Evolutionary conservation across 2,329 filamentous ascomycete species (phyloP), one percentile per base, ranked within the genome.

Genomic region (Phialophora chinensis): DNA sequence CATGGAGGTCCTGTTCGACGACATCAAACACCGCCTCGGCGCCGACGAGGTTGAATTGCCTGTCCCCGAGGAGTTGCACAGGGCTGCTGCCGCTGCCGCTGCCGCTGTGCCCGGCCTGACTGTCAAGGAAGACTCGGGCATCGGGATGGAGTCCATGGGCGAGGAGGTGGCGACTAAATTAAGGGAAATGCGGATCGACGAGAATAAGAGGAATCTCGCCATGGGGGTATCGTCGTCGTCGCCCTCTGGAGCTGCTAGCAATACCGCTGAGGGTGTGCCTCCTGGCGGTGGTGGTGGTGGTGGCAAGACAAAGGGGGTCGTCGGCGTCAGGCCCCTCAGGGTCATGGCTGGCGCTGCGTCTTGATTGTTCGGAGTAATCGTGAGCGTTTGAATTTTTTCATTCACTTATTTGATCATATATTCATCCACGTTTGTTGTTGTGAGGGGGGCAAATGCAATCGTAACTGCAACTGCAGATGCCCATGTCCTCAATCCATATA

Each of bases 1-100:
- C 0, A 98, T 98, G 94, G 91, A 97, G 65, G 85, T 97, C 2
- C 80, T 97, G 12, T 83, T 98, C 11, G 86, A 90, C 31, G 94
- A 98, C 74, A 96, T 98, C 62, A 68, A 64, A 38, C 62, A 62
- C 4, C 57, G 68, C 25, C 63, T 73, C 17, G 69, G 68, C 33
- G 72, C 67, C 14, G 33, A 60, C 11, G 63, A 57, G 33, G 70
- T 72, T 10, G 69, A 69, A 52, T 44, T 72, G 31, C 69, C 69
- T 33, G 61, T 69, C 17, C 64, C 67, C 3, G 59, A 55, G 29
- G 49, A 58, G 20, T 20, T 62, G 27, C 35, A 8, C 20, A 52
- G 20, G 33, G 56, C 33, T 33, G 23, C 23, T 12, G 35, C 33
- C 27, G 33, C 52, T 20, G 31, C 7, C 5, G 31, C 31, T 11